Conservation (phyloP, 2,329 filamentous ascomycete genomes). For the Periglandula ipomoeae region DNA sequence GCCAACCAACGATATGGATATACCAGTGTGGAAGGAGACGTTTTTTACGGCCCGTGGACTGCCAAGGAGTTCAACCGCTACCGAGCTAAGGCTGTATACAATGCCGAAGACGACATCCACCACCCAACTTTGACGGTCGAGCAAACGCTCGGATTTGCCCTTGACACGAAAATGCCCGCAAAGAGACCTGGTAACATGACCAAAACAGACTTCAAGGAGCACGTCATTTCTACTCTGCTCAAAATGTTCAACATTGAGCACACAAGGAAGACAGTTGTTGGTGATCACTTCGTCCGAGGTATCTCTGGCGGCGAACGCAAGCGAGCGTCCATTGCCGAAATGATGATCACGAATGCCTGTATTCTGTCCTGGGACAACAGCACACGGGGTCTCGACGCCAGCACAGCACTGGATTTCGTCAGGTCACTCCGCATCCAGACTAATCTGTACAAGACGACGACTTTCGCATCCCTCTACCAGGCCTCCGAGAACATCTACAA, state of each 20-base stretch:
- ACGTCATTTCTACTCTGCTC: constrained; percentile 63
- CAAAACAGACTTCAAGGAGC: constrained; percentile 66
- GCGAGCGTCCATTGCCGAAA: constrained; percentile 74
- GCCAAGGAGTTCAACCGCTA: constrained; percentile 64
- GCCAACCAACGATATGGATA: constrained; percentile 55
- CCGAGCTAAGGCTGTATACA: constrained; percentile 77
- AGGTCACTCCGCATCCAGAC: constrained; percentile 71
- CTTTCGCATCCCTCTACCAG: constrained; percentile 80
- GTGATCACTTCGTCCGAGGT: constrained; percentile 71
- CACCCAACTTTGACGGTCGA: constrained; percentile 79
- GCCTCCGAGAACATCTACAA: constrained; percentile 74
- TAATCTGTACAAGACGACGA: constrained; percentile 74
- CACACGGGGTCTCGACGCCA: constrained; percentile 59
- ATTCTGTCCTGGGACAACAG: constrained; percentile 70
- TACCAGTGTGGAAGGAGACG: constrained; percentile 53
- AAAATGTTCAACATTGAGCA: constrained; percentile 95
- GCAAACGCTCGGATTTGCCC: constrained; percentile 76
- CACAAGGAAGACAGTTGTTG: constrained; percentile 75
- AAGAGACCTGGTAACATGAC: constrained; percentile 68
- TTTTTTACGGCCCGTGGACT: constrained; percentile 67
- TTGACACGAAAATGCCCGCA: constrained; percentile 76
- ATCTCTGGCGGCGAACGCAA: constrained; percentile 73
- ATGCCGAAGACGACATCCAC: constrained; percentile 71
- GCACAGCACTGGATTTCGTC: constrained; percentile 56
- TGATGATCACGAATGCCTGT: constrained; percentile 66